phyloP scores from a whole-genome alignment of 2,329 filamentous ascomycete species.

The Alternaria arbusti region DNA sequence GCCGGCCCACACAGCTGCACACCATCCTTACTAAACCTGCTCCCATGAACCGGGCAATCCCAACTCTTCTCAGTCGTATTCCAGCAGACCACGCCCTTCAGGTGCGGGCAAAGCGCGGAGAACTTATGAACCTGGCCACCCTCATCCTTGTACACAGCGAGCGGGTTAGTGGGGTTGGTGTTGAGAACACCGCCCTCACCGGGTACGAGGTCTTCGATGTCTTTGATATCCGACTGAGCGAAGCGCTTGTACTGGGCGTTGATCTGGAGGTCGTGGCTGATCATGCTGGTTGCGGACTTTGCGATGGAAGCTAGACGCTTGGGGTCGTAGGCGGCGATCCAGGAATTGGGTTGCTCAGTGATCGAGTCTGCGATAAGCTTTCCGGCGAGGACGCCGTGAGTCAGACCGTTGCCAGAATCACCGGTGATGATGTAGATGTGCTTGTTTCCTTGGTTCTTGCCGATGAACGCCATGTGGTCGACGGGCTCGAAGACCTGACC shows the following conservation, averaged over 20 bases:
- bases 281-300: conserved; percentile 55
- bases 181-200: conserved; percentile 63
- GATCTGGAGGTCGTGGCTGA: conserved; percentile 61
- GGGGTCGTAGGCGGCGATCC: conserved; percentile 60
- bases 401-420: conserved; percentile 64
- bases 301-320: conserved; percentile 55
- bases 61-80: conserved; percentile 50
- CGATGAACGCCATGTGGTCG: conserved; percentile 64
- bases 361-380: conserved; percentile 62
- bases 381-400: conserved; percentile 62
- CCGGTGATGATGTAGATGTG: conserved; percentile 63
- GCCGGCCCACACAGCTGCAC: conserved; percentile 51
- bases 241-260: conserved; percentile 64
- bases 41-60: conserved; percentile 60
- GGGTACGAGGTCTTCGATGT: conserved; percentile 61
- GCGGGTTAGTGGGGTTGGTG: conserved; percentile 52
- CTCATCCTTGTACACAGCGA: conserved; percentile 65
- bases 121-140: conserved; percentile 58
- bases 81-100: conserved; percentile 64
- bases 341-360: conserved; percentile 56
- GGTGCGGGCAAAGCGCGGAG: conserved; percentile 63
- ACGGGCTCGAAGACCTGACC: conserved; percentile 64
- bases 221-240: conserved; percentile 60
- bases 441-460: conserved; percentile 60
- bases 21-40: conserved; percentile 53